phyloP scores from a whole-genome alignment of 2,329 filamentous ascomycete genomes.

The Fusarium sp. region DNA sequence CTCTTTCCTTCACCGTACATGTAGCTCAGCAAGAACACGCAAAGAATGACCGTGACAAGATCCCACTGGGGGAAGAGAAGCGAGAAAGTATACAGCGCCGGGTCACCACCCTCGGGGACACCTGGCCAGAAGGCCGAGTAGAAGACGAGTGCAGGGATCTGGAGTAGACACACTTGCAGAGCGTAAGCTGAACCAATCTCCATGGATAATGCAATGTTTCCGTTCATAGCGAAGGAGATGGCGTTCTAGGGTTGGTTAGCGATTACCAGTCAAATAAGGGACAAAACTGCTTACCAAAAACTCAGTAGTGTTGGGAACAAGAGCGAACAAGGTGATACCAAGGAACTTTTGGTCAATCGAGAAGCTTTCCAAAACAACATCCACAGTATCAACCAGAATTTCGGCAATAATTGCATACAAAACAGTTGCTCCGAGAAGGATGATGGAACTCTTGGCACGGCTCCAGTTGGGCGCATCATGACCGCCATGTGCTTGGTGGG shows the following conservation, averaged over 20 bases:
- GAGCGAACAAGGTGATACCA: slow-evolving; percentile 93
- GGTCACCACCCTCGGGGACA: slow-evolving; percentile 52
- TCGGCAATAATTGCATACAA: slow-evolving; percentile 98
- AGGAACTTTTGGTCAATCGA: slow-evolving; percentile 97
- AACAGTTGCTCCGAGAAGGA: slow-evolving; percentile 88
- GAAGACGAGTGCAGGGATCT: slow-evolving; percentile 91
- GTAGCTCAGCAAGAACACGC: slow-evolving; percentile 95
- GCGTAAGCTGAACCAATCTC: slow-evolving; percentile 98
- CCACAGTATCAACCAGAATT: slow-evolving; percentile 95
- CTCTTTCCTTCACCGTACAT: slow-evolving; percentile 99
- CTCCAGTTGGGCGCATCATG: slow-evolving; percentile 99
- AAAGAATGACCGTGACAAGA: slow-evolving; percentile 96
- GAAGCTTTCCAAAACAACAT: slow-evolving; percentile 91
- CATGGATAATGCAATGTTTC: slow-evolving; percentile 98
- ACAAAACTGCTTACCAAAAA: slow-evolving; percentile 76
- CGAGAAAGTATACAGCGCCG: slow-evolving; percentile 75
- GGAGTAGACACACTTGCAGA: slow-evolving; percentile 92
- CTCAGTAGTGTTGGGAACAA: slow-evolving; percentile 98
- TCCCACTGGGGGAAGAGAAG: slow-evolving; percentile 99
- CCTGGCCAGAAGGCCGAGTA: slow-evolving; percentile 82
- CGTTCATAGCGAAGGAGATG: slow-evolving; percentile 99
- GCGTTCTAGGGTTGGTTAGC: slow-evolving; percentile 73
- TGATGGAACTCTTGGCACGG: slow-evolving; percentile 87
- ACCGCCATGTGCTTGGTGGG: slow-evolving; percentile 69
- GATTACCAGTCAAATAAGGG: neutral